Evolutionary conservation across 352 stramenopile species (phyloP).

Genomic region (Sclerospora graminicola): DNA sequence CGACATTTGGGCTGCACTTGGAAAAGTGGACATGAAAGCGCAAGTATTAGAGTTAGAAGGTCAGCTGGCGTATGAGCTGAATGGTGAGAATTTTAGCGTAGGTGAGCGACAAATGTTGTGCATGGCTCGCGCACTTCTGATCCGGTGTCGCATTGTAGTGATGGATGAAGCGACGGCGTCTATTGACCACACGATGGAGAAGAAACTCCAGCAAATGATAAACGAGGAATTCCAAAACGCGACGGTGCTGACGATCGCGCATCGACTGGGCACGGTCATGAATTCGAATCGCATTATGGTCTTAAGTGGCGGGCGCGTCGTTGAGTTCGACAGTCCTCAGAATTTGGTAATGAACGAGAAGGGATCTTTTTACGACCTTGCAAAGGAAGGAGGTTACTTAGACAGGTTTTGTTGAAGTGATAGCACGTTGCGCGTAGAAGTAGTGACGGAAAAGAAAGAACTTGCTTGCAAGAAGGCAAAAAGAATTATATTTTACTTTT

Average conservation of each 20-base stretch:
- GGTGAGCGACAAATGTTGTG: background rate
- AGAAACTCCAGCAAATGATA: slow-evolving; percentile 31
- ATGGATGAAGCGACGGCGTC: slow-evolving; percentile 85
- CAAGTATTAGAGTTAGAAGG: slow-evolving; percentile 5
- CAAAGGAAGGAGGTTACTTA: slow-evolving; percentile 14
- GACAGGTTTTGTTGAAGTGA: too few relatives aligned
- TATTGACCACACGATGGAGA: slow-evolving; percentile 26
- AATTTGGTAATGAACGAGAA: slow-evolving; percentile 3
- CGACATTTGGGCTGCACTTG: slow-evolving; percentile 67
- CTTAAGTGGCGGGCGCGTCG: slow-evolving; percentile 70
- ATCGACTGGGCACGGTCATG: slow-evolving; percentile 57
- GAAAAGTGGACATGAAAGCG: slow-evolving; percentile 59
- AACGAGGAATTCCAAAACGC: slow-evolving; percentile 65
- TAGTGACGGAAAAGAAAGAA: too few relatives aligned
- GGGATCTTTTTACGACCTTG: slow-evolving; percentile 13
- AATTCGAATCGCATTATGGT: slow-evolving; percentile 65
- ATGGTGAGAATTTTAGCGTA: background rate
- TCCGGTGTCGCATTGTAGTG: slow-evolving; percentile 78
- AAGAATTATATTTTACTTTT: too few relatives aligned
- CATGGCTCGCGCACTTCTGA: slow-evolving; percentile 55
- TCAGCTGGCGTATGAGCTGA: slow-evolving; percentile 14
- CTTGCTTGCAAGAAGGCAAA: too few relatives aligned
- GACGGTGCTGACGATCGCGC: slow-evolving; percentile 91
- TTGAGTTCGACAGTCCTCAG: slow-evolving; percentile 75
- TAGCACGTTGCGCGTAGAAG: too few relatives aligned